Evolutionary conservation across 352 stramenopile genomes (phyloP).

Genomic region (Globisporangium megalacanthum): DNA sequence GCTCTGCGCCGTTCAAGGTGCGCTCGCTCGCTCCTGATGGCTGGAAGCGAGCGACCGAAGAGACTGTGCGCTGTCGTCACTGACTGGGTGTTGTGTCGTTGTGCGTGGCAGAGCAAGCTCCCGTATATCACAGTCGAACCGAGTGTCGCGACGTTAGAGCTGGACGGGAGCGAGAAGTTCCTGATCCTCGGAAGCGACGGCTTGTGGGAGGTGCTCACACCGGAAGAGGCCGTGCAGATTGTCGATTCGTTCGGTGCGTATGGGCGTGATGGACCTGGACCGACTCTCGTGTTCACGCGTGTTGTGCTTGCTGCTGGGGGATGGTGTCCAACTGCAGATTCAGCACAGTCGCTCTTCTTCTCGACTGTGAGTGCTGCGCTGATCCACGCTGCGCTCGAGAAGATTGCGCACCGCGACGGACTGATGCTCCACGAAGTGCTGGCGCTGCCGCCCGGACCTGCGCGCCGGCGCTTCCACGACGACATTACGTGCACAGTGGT

Average conservation of each 20-base stretch:
- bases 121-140: constrained; percentile 76
- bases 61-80: constrained; percentile 6
- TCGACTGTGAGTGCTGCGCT: constrained; percentile 43
- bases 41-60: neutral
- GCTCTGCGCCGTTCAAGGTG: constrained; percentile 88
- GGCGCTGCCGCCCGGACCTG: constrained; percentile 36
- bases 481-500: constrained; percentile 81
- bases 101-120: constrained; percentile 51
- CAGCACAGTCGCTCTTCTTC: constrained; percentile 52
- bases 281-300: neutral
- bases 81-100: neutral
- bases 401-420: constrained; percentile 59
- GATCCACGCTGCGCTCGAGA: constrained; percentile 67
- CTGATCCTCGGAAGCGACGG: constrained; percentile 80
- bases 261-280: neutral
- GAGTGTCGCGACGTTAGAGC: constrained; percentile 38
- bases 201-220: constrained; percentile 73
- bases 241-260: constrained; percentile 59
- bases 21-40: constrained; percentile 12
- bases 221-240: constrained; percentile 59
- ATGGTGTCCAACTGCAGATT: constrained; percentile 15
- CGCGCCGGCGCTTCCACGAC: constrained; percentile 59
- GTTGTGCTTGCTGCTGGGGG: neutral
- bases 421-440: constrained; percentile 70
- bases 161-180: constrained; percentile 56